A percentile compares a stretch with the other conserved stretches of the same genome.
These are phyloP conservation scores for Blastomyces emzantsi DNA, from an alignment of 2,329 filamentous ascomycete genomes.

Conservation along the genomic window DNA sequence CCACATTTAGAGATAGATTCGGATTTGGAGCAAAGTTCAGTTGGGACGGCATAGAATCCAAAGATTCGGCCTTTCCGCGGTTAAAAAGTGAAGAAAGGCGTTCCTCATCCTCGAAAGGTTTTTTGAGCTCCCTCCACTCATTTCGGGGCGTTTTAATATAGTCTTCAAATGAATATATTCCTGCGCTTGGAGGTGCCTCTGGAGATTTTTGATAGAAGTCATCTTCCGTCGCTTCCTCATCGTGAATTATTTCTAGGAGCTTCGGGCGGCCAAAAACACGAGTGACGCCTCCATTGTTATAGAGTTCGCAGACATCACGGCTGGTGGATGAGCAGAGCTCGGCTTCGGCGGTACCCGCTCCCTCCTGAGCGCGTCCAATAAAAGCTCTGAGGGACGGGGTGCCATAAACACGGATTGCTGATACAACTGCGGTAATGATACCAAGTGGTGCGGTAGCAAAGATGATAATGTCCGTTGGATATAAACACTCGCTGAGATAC, in stretches of 20 bases:
- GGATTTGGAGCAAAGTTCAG: slow-evolving; percentile 15
- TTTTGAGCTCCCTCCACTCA: neutral
- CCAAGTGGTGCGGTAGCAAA: slow-evolving; percentile 21
- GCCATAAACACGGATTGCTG: slow-evolving; percentile 21
- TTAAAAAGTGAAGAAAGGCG: neutral
- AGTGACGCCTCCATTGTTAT: slow-evolving; percentile 35
- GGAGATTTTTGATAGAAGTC: slow-evolving; percentile 24
- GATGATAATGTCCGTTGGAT: slow-evolving; percentile 18
- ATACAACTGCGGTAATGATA: slow-evolving; percentile 21
- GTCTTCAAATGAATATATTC: slow-evolving; percentile 20
- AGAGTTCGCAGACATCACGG: slow-evolving; percentile 30
- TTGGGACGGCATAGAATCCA: neutral
- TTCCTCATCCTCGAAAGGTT: neutral
- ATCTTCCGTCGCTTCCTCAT: slow-evolving; percentile 36
- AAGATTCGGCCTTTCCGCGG: neutral
- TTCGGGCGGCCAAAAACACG: slow-evolving; percentile 29
- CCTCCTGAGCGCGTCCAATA: slow-evolving; percentile 22
- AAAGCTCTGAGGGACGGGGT: slow-evolving; percentile 17
- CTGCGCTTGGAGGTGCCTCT: slow-evolving; percentile 17
- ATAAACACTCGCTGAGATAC: slow-evolving; percentile 23
- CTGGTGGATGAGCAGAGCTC: slow-evolving; percentile 24
- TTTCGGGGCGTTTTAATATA: slow-evolving; percentile 15
- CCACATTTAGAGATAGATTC: slow-evolving; percentile 20
- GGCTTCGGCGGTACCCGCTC: slow-evolving; percentile 17
- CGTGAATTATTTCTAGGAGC: slow-evolving; percentile 30